Base-by-base conservation (phyloP, 768 basidiomycete species). In the Pholiota conissans region DNA sequence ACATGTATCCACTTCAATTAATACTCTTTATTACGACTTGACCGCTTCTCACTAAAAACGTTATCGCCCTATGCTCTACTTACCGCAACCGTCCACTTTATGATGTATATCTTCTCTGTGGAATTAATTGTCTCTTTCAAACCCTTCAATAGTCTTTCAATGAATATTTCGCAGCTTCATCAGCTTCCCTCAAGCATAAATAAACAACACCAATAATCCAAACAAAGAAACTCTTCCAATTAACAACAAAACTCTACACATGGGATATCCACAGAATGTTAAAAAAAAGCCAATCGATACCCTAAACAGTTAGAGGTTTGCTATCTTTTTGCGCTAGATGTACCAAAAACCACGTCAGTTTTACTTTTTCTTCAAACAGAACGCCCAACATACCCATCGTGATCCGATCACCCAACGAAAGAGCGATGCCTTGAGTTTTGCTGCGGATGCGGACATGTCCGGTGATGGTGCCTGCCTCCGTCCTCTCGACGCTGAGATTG, bases 401-500 rank as follows among this genome's bases (percentile, higher is more conserved):
- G 66, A 94, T 93, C 66, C 87, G 81, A 73, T 95, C 94, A n/a
- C 93, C 96, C 60, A 99, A 73, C 16, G 91, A 93, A 60, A 98
- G 78, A 1, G 96, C 96, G 60, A 98, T 98, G 52, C 96, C 96
- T 71, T 98, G 96, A 22, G 96, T 98, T 77, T 98, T 98, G 69
- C 92, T 94, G 57, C 96, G 84, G 68, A 98, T 98, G 51, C 96
- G 86, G 8, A 98, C 93, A 73, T 98, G 95, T 0, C 96, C 96
- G 13, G 87, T 87, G 56, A 98, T 88, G 5, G 79, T 82, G 0
- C 94, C 94, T 10, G 77, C 75, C 55, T 93, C 90, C 42, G 90
- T 87, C 65, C 89, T 83, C 70, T 99, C 96, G 60, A 99, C 86
- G 59, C 90, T 93, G 62, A 98, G 73, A 71, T 99, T 99, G 48